These are phyloP conservation scores for Phialemonium atrogriseum DNA, from an alignment of 2,329 filamentous ascomycete species.

Conservation along the genomic window DNA sequence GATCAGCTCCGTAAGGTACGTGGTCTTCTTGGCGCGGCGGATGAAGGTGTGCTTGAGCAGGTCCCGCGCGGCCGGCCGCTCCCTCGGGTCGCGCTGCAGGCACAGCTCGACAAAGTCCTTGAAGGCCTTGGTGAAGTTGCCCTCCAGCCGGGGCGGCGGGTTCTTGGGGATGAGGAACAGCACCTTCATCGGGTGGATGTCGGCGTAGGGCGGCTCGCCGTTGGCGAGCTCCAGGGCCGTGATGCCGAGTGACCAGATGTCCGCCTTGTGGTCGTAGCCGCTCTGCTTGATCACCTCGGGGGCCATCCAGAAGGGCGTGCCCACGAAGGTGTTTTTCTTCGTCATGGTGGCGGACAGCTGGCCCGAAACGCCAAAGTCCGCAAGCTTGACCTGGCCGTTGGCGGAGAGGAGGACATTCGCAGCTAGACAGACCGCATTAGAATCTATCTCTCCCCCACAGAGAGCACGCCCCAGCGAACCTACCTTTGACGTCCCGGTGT, in stretches of 20 bases:
- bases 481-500: constrained; percentile 92
- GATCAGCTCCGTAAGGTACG: constrained; percentile 93
- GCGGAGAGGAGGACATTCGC: constrained; percentile 86
- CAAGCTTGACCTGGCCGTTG: constrained; percentile 92
- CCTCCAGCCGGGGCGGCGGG: constrained; percentile 74
- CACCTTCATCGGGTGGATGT: constrained; percentile 88
- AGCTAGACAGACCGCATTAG: constrained; percentile 41
- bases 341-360: constrained; percentile 97
- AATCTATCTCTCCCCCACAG: not conserved
- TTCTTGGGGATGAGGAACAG: constrained; percentile 88
- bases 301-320: constrained; percentile 97
- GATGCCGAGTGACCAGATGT: constrained; percentile 89
- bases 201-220: constrained; percentile 80
- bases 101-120: constrained; percentile 82
- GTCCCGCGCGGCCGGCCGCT: constrained; percentile 79
- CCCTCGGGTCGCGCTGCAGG: constrained; percentile 79
- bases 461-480: constrained; percentile 11
- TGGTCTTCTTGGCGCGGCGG: constrained; percentile 84
- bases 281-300: constrained; percentile 89
- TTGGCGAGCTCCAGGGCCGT: constrained; percentile 85
- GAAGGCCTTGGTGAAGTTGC: constrained; percentile 80
- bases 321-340: constrained; percentile 98
- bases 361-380: constrained; percentile 94
- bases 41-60: constrained; percentile 87
- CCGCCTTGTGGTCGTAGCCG: constrained; percentile 76